These are phyloP conservation scores for Fusarium subglutinans DNA, from an alignment of 2,329 filamentous ascomycete genomes.

Conservation along the genomic window DNA sequence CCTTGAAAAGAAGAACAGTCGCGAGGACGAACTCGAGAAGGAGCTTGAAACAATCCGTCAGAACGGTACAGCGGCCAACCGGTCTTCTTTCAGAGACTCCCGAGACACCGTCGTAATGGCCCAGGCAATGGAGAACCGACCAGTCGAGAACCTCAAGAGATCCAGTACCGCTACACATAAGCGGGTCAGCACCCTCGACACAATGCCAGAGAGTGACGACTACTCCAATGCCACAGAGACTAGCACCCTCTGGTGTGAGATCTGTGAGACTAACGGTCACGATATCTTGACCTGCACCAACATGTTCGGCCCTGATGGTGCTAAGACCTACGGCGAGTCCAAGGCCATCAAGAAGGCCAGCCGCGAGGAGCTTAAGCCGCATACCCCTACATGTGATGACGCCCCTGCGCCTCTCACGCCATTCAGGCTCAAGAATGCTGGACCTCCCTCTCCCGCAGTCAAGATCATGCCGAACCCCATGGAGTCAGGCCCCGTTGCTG, in stretches of 20 bases:
- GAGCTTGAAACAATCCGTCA: slow-evolving; percentile 75
- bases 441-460: slow-evolving; percentile 50
- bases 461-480: slow-evolving; percentile 68
- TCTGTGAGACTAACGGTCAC: slow-evolving; percentile 90
- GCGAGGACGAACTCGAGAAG: slow-evolving; percentile 87
- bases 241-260: slow-evolving; percentile 88
- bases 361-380: slow-evolving; percentile 51
- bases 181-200: slow-evolving; percentile 67
- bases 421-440: slow-evolving; percentile 56
- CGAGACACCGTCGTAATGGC: slow-evolving; percentile 71
- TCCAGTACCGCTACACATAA: slow-evolving; percentile 59
- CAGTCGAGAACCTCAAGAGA: slow-evolving; percentile 60
- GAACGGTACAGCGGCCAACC: slow-evolving; percentile 54
- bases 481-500: slow-evolving; percentile 75
- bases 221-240: slow-evolving; percentile 77
- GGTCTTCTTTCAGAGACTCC: slow-evolving; percentile 71
- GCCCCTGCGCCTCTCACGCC: slow-evolving; percentile 67
- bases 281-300: slow-evolving; percentile 95
- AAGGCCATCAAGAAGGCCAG: slow-evolving; percentile 48
- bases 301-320: slow-evolving; percentile 72
- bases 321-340: slow-evolving; percentile 46
- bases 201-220: slow-evolving; percentile 75
- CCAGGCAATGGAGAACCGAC: slow-evolving; percentile 58
- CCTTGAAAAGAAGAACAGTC: slow-evolving; percentile 74
- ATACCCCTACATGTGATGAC: slow-evolving; percentile 56